These are phyloP conservation scores for Fusarium kyushuense DNA, from an alignment of 2,329 filamentous ascomycete species.

Conservation along the genomic window DNA sequence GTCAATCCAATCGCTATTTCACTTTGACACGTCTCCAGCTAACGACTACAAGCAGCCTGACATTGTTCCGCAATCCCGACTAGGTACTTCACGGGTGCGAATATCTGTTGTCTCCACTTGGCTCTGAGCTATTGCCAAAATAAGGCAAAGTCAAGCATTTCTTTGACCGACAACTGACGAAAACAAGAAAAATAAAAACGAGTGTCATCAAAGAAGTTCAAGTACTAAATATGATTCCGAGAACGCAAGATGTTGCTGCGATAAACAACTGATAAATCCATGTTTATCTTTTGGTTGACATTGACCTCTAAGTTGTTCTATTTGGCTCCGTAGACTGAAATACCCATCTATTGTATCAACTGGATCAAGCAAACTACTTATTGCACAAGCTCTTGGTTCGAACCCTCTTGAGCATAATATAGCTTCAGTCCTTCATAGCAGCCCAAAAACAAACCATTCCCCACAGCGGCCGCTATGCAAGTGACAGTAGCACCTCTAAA, in stretches of 20 bases:
- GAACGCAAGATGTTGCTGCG: too few species aligned
- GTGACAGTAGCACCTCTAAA: constrained; percentile 31
- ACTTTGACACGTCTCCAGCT: too few species aligned
- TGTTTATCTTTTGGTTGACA: neutral
- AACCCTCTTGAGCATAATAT: constrained; percentile 1
- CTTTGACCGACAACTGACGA: neutral
- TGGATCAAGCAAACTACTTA: accelerated
- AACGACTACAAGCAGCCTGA: too few species aligned
- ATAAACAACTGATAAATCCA: neutral
- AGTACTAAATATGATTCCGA: too few species aligned
- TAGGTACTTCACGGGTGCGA: too few species aligned
- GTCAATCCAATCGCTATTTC: too few species aligned
- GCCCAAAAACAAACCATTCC: constrained; percentile 24
- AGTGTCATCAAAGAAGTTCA: too few species aligned
- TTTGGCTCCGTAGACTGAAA: neutral
- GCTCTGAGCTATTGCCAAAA: constrained; percentile 1
- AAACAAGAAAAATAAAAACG: too few species aligned
- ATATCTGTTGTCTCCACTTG: neutral
- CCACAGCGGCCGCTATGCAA: constrained; percentile 29
- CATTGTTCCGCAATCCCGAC: too few species aligned
- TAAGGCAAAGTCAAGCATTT: constrained; percentile 18
- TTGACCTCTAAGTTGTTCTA: neutral
- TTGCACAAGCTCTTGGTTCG: neutral
- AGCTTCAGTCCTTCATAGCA: constrained; percentile 36
- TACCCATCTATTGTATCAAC: too few species aligned